Evolutionary conservation across 768 basidiomycete species (phyloP), one percentile per base, ranked within the genome.

Genomic region (Stropharia rugosoannulata): DNA sequence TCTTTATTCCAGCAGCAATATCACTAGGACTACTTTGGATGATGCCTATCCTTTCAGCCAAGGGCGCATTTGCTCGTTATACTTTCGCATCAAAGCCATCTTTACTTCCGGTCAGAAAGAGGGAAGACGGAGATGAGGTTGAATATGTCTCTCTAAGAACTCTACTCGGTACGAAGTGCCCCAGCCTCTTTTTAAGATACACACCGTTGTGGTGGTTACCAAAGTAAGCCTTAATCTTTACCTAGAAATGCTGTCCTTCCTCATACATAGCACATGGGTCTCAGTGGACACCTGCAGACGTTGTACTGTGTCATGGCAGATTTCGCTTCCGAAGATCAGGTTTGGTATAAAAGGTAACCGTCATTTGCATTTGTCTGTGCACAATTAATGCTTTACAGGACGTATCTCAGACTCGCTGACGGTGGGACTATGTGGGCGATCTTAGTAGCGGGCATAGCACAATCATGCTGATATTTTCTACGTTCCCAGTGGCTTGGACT

Each of bases 251-350:
- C 38, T 2, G 4, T 36, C 13, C 15, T 6, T 38, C 11, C 36
- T 43, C 43, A 40, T 39, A 12, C 25, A 27, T 38, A 27, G 35
- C 39, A 16, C 46, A 12, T 58, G 37, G 8, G 4, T 27, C 2
- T 9, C 56, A 85, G 84, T 61, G 85, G 84, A 6, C 84, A 87
- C 62, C 56, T 86, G 5, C 85, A 87, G 59, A 87, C 86, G 1
- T 64, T 80, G 13, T 84, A 83, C 49, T 79, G 78, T 49, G 81
- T 82, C 1, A 22, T 81, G 3, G 83, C 81, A 3, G 75, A 86
- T 61, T 85, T 87, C 59, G 78, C 82, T 1, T 75, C 75, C 43
- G 70, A 75, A 36, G 80, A 86, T 66, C 68, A 68, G 44, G 74
- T 87, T 43, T 70, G 68, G 43, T 87, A 86, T 65, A 72, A 80